Evolutionary conservation across 495 filamentous ascomycete genomes (phyloP).

Genomic region (Xylaria palmicola): DNA sequence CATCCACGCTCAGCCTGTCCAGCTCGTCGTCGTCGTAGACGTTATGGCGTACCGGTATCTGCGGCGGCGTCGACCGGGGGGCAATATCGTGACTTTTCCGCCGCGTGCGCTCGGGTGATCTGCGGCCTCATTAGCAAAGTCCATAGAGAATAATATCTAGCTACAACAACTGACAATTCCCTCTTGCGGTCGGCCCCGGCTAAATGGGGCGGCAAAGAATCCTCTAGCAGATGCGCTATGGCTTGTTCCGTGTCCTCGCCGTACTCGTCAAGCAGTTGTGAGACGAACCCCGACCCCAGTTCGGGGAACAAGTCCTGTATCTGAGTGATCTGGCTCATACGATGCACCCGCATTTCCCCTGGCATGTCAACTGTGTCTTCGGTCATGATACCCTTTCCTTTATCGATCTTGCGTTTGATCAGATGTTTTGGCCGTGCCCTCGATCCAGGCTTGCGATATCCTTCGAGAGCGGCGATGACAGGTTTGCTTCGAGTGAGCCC

Average conservation of each 20-base stretch:
- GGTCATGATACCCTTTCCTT: slow-evolving; percentile 64
- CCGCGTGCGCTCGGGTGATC: slow-evolving; percentile 22
- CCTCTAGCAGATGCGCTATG: slow-evolving; percentile 81
- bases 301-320: slow-evolving; percentile 93
- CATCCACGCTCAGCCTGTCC: slow-evolving; percentile 63
- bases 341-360: slow-evolving; percentile 70
- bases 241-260: slow-evolving; percentile 73
- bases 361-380: slow-evolving; percentile 43
- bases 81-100: slow-evolving; percentile 34
- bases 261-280: slow-evolving; percentile 77
- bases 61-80: slow-evolving; percentile 40
- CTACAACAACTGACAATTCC: slow-evolving; percentile 42
- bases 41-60: slow-evolving; percentile 51
- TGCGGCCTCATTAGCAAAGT: slow-evolving; percentile 24
- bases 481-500: slow-evolving; percentile 54
- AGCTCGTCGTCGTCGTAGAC: slow-evolving; percentile 79
- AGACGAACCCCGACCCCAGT: slow-evolving; percentile 79
- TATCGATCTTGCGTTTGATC: slow-evolving; percentile 50
- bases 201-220: slow-evolving; percentile 66
- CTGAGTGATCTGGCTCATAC: slow-evolving; percentile 78
- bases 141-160: neutral
- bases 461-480: slow-evolving; percentile 54
- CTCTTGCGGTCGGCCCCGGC: slow-evolving; percentile 54
- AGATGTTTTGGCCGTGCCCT: slow-evolving; percentile 52
- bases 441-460: slow-evolving; percentile 54